These are phyloP conservation scores for Nothophaeocryptopus gaeumannii DNA, from an alignment of 2,329 filamentous ascomycete species.

Conservation along the genomic window DNA sequence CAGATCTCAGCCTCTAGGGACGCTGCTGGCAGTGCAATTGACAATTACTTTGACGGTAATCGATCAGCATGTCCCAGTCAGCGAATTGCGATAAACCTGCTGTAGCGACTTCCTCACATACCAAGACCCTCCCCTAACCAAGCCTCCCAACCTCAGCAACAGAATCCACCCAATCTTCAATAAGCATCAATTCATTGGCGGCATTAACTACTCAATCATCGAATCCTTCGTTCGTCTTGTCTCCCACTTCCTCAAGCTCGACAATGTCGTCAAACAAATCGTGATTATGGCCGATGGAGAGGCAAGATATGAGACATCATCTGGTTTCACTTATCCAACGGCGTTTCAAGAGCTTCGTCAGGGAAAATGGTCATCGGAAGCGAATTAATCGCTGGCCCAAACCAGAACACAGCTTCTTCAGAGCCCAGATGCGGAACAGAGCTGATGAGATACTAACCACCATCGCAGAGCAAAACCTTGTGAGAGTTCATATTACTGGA, in stretches of 20 bases:
- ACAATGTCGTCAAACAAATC: neutral
- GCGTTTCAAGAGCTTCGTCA: neutral
- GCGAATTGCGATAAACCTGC: too few species aligned
- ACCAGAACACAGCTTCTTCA: too few species aligned
- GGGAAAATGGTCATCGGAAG: neutral
- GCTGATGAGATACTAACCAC: too few species aligned
- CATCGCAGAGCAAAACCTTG: too few species aligned
- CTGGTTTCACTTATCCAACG: neutral
- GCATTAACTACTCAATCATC: neutral
- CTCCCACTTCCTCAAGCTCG: conserved; percentile 4
- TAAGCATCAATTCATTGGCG: conserved; percentile 1
- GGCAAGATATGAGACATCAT: neutral
- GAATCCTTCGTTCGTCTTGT: conserved; percentile 4
- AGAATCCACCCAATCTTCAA: conserved; percentile 5
- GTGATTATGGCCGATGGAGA: conserved; percentile 7
- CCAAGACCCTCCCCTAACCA: neutral
- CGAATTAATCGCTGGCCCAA: too few species aligned
- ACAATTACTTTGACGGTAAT: too few species aligned
- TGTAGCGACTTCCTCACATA: neutral
- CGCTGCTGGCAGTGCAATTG: too few species aligned
- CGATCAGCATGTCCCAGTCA: too few species aligned
- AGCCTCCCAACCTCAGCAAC: neutral
- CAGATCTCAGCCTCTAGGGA: too few species aligned
- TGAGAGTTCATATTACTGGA: too few species aligned
- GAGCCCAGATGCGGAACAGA: too few species aligned